A percentile compares a stretch with the other conserved stretches of the same genome.
phyloP scores from a whole-genome alignment of 1,139 yeast species.

The Zygosaccharomyces sapae region DNA sequence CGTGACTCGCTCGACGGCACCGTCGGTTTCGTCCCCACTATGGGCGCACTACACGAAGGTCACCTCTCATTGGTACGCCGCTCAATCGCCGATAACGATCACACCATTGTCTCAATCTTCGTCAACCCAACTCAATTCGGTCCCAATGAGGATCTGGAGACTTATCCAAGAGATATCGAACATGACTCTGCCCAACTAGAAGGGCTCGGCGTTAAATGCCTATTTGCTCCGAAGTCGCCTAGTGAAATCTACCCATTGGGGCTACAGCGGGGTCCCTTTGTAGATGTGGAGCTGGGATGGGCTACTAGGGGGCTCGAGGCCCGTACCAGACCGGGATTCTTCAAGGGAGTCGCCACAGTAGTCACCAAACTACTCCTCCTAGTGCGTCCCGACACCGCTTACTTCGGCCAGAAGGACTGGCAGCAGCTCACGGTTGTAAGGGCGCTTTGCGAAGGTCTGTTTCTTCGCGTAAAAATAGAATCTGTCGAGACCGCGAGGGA shows the following conservation, averaged over 20 bases:
- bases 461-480: constrained; percentile 58
- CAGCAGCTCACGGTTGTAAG: constrained; percentile 85
- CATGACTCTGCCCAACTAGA: constrained; percentile 53
- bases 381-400: constrained; percentile 67
- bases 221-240: constrained; percentile 71
- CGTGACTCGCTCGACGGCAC: constrained; percentile 4
- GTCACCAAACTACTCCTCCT: constrained; percentile 80
- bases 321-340: constrained; percentile 78
- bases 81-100: constrained; percentile 56
- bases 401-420: constrained; percentile 94
- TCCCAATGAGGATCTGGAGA: constrained; percentile 83
- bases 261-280: constrained; percentile 59
- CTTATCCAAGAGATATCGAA: constrained; percentile 80
- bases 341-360: constrained; percentile 94
- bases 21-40: constrained; percentile 38
- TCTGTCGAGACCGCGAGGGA: constrained; percentile 74
- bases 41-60: constrained; percentile 40
- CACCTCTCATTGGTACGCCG: constrained; percentile 41
- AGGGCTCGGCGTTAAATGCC: constrained; percentile 50
- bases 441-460: constrained; percentile 69
- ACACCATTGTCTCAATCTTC: constrained; percentile 80
- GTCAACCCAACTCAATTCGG: constrained; percentile 97
- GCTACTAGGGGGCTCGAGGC: constrained; percentile 88
- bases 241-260: constrained; percentile 91
- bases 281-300: constrained; percentile 65